Percentiles rank a stretch among this genome's conserved stretches.
Evolutionary conservation across 257 asterid genomes (phyloP).

Genomic region (Echites panduratus): DNA sequence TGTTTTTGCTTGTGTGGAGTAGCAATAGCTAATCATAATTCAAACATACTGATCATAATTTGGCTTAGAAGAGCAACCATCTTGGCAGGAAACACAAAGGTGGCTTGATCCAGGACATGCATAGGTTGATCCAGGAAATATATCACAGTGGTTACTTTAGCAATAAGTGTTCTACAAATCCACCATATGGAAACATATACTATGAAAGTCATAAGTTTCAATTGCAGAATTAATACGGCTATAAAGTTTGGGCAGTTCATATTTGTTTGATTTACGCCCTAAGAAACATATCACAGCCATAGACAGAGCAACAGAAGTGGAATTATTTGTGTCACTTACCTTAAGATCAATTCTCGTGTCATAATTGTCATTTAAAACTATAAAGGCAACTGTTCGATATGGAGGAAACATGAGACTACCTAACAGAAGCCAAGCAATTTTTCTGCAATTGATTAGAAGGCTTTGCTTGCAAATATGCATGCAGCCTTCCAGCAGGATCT

Average conservation of each 20-base stretch:
- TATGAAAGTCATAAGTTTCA: not conserved
- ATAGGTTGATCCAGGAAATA: not conserved
- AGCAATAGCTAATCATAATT: not conserved
- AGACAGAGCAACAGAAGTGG: not conserved
- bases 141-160: not conserved
- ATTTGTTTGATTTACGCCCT: not conserved
- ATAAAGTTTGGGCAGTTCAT: not conserved
- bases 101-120: not conserved
- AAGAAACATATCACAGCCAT: not conserved
- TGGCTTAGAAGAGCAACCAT: not conserved
- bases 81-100: not conserved
- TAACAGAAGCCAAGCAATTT: conserved; percentile 64
- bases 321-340: not conserved
- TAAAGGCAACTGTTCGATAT: conserved; percentile 16
- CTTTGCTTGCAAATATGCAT: conserved; percentile 67
- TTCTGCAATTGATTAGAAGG: conserved; percentile 51
- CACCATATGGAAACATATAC: not conserved
- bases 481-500: conserved; percentile 98
- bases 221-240: not conserved
- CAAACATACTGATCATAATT: not conserved
- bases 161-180: not conserved
- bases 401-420: conserved; percentile 43
- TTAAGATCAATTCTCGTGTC: not conserved
- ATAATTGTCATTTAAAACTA: not conserved
- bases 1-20: too few species aligned